These are phyloP conservation scores for Rhizopus stolonifer DNA, from an alignment of 371 early-diverging fungal species.

Conservation along the genomic window DNA sequence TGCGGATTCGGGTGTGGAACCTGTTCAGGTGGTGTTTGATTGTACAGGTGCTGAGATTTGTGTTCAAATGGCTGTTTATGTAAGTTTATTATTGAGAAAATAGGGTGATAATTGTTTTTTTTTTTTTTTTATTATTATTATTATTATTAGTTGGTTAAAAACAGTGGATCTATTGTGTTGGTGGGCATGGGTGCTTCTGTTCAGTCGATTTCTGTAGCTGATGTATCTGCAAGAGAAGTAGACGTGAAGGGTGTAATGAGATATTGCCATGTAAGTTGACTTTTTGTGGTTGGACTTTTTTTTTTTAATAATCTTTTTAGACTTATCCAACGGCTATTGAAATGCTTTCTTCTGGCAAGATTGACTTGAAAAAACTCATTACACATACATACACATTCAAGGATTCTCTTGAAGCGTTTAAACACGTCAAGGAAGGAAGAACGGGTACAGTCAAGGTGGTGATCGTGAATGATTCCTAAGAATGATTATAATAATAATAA, in stretches of 20 bases:
- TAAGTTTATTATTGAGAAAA: conserved; percentile 15
- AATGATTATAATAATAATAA: too few relatives aligned
- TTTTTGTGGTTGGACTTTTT: not conserved
- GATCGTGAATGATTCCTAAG: conserved; percentile 31
- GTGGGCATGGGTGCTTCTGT: conserved; percentile 54
- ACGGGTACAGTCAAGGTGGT: conserved; percentile 53
- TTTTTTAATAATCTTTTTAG: conserved; percentile 10
- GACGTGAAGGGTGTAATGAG: conserved; percentile 54
- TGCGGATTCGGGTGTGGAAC: conserved; percentile 23
- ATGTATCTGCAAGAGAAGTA: conserved; percentile 46
- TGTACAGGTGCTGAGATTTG: conserved; percentile 56
- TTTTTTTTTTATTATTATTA: too few relatives aligned
- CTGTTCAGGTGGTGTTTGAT: conserved; percentile 49
- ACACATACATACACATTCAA: conserved; percentile 49
- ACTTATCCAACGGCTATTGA: conserved; percentile 49
- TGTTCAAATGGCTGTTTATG: conserved; percentile 48
- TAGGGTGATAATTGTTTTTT: not conserved
- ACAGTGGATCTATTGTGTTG: conserved; percentile 46
- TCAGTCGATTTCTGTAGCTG: conserved; percentile 45
- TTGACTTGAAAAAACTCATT: conserved; percentile 49
- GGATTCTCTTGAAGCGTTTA: conserved; percentile 47
- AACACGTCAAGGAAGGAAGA: conserved; percentile 47
- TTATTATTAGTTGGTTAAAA: conserved; percentile 43
- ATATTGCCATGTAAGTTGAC: conserved; percentile 45
- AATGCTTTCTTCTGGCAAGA: conserved; percentile 44